These are phyloP conservation scores for Mycena filopes DNA, from an alignment of 768 basidiomycete species.

Conservation along the genomic window DNA sequence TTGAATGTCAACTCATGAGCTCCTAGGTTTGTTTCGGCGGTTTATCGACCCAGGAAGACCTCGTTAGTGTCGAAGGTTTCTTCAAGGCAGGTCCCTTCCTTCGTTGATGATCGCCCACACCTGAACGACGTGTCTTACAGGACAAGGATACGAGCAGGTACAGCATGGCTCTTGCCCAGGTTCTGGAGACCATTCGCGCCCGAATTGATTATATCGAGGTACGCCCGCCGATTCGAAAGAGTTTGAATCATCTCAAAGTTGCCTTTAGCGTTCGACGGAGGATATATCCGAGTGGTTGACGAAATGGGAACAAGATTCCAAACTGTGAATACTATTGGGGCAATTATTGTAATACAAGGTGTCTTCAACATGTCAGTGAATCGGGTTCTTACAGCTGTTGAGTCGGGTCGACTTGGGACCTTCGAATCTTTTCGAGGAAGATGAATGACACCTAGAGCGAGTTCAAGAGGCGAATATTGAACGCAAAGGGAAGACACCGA, in stretches of 20 bases:
- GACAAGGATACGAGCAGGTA: constrained; percentile 58
- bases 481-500: not conserved
- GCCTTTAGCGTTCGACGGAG: constrained; percentile 7
- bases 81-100: constrained; percentile 56
- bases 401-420: too few species aligned
- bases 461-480: too few species aligned
- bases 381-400: too few species aligned
- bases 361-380: too few species aligned
- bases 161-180: constrained; percentile 56
- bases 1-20: not conserved
- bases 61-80: constrained; percentile 58
- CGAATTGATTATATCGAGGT: constrained; percentile 60
- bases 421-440: too few species aligned
- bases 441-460: too few species aligned
- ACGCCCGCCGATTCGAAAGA: not conserved
- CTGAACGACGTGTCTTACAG: constrained; percentile 34
- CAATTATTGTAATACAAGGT: not conserved
- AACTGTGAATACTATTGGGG: not conserved
- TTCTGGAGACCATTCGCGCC: constrained; percentile 57
- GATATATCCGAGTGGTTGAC: constrained; percentile 22
- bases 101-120: not conserved
- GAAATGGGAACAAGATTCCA: constrained; percentile 19
- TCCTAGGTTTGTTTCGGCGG: constrained; percentile 14
- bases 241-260: not conserved
- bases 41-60: constrained; percentile 61